A percentile compares a stretch with the other conserved stretches of the same genome.
phyloP scores from a whole-genome alignment of 2,329 filamentous ascomycete species.

The Bipolaris oryzae region DNA sequence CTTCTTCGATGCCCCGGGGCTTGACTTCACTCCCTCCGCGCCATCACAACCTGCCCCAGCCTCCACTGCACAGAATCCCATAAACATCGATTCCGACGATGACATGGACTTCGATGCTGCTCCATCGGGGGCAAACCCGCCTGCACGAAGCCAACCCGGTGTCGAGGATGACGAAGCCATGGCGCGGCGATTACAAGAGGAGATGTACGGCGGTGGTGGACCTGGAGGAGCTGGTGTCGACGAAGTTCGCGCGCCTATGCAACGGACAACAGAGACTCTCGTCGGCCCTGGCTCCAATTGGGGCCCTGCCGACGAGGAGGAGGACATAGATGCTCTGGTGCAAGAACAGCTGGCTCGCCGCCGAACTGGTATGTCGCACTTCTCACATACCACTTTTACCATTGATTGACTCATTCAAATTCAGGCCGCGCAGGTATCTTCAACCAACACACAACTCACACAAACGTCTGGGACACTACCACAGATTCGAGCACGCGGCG shows the following conservation, averaged over 20 bases:
- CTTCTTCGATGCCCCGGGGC: slow-evolving; percentile 86
- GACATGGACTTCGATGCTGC: slow-evolving; percentile 60
- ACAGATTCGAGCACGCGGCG: slow-evolving; percentile 56
- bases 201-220: slow-evolving; percentile 72
- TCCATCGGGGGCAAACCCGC: slow-evolving; percentile 39
- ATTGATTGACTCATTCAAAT: slow-evolving; percentile 36
- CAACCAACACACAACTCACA: slow-evolving; percentile 64
- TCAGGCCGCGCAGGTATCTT: slow-evolving; percentile 65
- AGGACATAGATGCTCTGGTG: slow-evolving; percentile 65
- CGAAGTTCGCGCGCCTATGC: slow-evolving; percentile 88
- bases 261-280: slow-evolving; percentile 87
- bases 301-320: slow-evolving; percentile 53
- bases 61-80: slow-evolving; percentile 59
- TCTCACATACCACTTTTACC: slow-evolving; percentile 21
- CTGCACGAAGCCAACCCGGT: slow-evolving; percentile 27
- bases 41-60: slow-evolving; percentile 45
- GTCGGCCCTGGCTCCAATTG: slow-evolving; percentile 72
- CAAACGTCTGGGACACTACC: slow-evolving; percentile 65
- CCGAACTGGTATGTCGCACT: slow-evolving; percentile 32
- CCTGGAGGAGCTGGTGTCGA: slow-evolving; percentile 49
- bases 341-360: slow-evolving; percentile 67
- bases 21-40: slow-evolving; percentile 56
- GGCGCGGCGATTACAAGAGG: slow-evolving; percentile 88
- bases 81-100: slow-evolving; percentile 79
- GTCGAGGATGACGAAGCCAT: slow-evolving; percentile 92